Base-by-base conservation (phyloP, 1,284 basidiomycete genomes). In the Fistulinella staudtii region DNA sequence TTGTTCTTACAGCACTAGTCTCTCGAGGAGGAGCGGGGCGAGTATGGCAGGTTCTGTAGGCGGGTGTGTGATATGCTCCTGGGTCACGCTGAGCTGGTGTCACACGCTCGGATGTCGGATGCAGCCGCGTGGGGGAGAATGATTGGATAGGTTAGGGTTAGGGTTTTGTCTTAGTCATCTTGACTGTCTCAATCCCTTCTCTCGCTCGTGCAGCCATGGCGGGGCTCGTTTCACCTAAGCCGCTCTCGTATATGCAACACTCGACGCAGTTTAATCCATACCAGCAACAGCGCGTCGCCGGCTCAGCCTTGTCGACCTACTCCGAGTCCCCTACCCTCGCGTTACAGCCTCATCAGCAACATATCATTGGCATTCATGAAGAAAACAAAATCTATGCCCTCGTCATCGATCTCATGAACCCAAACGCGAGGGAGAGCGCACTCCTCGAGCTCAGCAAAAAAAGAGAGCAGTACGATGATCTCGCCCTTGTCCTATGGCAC, bases 371-470 rank as follows among this genome's bases (percentile, higher is more conserved):
- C 52, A 66, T 56, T 46, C 77, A 65, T 66, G 89, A 92, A 54
- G 89, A 92, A 61, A 75, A 74, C 54, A 90, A 90, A 70, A 91
- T 93, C 46, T 90, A 89, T 64, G 70, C 71, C 7, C 74, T 93
- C 33, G 90, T 93, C 47, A 80, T 91, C 52, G 88, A 93, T 49
- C 71, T 93, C 23, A 78, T 90, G 74, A 85, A 88, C 59, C 83
- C 85, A 1, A 74, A 74, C 41, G 82, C 84, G n/a, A 76, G 93
- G 50, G 93, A 97, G 63, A 77, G 76, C 7, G 93, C 94, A 1
- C 70, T 97, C 43, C 76, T 99, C 39, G 96, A 99, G 72, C 75
- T 99, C 55, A 96, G 93, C 73, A 99, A 99, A 79, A 98, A 98
- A 73, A 77, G 96, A 53, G 96, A 99, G 70, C 93, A 98, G 71